A percentile compares a stretch with the other conserved stretches of the same genome.
Conservation (phyloP, 1,284 basidiomycete genomes). For the Apiotrichum montevideense region DNA sequence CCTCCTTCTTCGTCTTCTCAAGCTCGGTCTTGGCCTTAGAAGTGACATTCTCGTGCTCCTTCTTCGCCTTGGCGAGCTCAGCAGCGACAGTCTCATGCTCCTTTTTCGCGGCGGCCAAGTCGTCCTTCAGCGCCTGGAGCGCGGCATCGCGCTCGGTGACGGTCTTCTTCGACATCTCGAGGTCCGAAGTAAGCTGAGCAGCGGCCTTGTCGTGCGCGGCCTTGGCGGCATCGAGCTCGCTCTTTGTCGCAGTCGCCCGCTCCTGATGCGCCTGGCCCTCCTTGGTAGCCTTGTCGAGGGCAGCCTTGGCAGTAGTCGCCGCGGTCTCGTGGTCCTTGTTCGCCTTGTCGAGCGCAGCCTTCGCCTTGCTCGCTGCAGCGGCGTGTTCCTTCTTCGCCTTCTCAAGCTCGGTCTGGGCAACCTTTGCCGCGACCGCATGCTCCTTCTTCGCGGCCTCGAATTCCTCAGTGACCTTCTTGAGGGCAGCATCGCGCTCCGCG, state of each 20-base stretch:
- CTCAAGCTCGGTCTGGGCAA: constrained; percentile 5
- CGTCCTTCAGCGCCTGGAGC: constrained; percentile 1
- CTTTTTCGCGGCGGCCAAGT: background rate
- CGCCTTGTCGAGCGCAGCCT: constrained; percentile 1
- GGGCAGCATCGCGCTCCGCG: background rate
- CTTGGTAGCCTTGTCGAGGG: background rate
- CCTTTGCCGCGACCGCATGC: background rate
- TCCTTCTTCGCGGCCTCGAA: constrained; percentile 6
- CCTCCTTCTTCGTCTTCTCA: background rate
- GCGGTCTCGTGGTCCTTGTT: background rate
- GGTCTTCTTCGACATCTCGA: background rate
- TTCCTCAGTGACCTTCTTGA: background rate
- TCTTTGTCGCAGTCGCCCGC: background rate
- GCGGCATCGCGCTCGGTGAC: constrained; percentile 2
- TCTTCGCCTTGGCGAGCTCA: constrained; percentile 5
- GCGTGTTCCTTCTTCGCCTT: background rate
- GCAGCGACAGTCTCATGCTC: background rate
- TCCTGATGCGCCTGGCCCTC: background rate
- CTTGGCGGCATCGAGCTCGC: constrained; percentile 3
- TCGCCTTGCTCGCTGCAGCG: background rate
- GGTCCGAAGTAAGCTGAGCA: constrained; percentile 4
- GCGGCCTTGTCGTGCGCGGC: constrained; percentile 5
- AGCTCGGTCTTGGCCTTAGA: background rate
- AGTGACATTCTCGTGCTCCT: background rate
- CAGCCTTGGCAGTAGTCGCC: background rate